These are phyloP conservation scores for Xylariaceae sp. DNA, from an alignment of 2,329 filamentous ascomycete genomes.

Conservation along the genomic window DNA sequence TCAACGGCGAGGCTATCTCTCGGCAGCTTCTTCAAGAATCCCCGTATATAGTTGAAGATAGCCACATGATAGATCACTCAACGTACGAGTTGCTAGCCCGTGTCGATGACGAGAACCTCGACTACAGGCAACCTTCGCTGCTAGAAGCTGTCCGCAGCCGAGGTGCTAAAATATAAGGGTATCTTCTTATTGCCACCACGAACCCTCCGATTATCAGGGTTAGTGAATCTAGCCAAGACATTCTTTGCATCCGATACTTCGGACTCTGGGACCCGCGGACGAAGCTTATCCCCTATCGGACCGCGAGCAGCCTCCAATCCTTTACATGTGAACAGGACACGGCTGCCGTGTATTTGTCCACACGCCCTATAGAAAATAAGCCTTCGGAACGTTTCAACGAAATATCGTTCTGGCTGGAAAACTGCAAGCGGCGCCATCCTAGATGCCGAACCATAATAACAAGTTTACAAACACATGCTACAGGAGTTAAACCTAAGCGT, in stretches of 20 bases:
- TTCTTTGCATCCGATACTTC: not conserved
- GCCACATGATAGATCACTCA: too few species aligned
- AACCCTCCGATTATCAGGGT: not conserved
- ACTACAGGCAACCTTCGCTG: not conserved
- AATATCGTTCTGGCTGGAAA: not conserved
- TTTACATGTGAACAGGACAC: not conserved
- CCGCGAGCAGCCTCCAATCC: not conserved
- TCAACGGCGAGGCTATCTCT: not conserved
- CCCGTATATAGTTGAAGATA: too few species aligned
- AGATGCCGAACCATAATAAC: too few species aligned
- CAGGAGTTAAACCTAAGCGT: not conserved
- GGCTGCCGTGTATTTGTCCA: not conserved
- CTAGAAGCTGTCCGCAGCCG: not conserved
- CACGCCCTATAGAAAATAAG: not conserved
- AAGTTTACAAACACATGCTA: too few species aligned
- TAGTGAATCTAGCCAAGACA: not conserved
- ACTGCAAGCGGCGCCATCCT: not conserved
- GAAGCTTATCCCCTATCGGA: not conserved
- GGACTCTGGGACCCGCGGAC: not conserved
- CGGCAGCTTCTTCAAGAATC: not conserved
- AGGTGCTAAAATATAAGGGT: not conserved
- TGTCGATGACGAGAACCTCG: not conserved
- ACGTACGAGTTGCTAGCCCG: too few species aligned
- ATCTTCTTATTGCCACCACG: not conserved
- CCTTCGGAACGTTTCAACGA: not conserved